These are phyloP conservation scores for Ziziphus jujuba DNA, from an alignment of 306 rosid genomes.

Conservation along the genomic window DNA sequence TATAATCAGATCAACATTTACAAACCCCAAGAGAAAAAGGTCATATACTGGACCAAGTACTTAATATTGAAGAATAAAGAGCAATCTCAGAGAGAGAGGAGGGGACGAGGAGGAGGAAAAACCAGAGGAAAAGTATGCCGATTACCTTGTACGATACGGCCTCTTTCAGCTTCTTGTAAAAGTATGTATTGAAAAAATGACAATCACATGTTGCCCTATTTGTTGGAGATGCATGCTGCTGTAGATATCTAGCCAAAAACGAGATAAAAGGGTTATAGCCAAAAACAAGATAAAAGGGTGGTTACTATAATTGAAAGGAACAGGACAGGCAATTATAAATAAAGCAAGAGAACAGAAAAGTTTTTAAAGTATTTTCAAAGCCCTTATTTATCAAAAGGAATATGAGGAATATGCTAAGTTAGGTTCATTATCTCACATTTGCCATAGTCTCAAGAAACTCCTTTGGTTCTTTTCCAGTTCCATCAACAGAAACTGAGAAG, in stretches of 20 bases:
- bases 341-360: too few relatives aligned
- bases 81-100: conserved; percentile 6
- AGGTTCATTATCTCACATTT: too few relatives aligned
- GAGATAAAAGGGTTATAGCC: conserved; percentile 23
- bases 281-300: neutral
- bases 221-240: conserved; percentile 63
- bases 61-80: conserved; percentile 8
- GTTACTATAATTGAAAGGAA: too few relatives aligned
- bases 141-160: conserved; percentile 77
- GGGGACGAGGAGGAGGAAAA: conserved; percentile 6
- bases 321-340: too few relatives aligned
- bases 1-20: conserved; percentile 2
- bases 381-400: too few relatives aligned
- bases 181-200: conserved; percentile 90
- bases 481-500: too few relatives aligned
- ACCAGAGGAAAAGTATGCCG: conserved; percentile 7
- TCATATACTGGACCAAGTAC: conserved; percentile 12
- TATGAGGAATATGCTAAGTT: too few relatives aligned
- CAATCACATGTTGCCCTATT: conserved; percentile 48
- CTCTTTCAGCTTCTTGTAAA: conserved; percentile 85
- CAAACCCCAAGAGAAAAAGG: conserved; percentile 3
- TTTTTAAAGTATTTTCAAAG: too few relatives aligned
- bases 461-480: too few relatives aligned
- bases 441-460: too few relatives aligned
- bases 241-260: conserved; percentile 63